These are phyloP conservation scores for Quercus tomentella DNA, from an alignment of 331 rosid species.

Conservation along the genomic window DNA sequence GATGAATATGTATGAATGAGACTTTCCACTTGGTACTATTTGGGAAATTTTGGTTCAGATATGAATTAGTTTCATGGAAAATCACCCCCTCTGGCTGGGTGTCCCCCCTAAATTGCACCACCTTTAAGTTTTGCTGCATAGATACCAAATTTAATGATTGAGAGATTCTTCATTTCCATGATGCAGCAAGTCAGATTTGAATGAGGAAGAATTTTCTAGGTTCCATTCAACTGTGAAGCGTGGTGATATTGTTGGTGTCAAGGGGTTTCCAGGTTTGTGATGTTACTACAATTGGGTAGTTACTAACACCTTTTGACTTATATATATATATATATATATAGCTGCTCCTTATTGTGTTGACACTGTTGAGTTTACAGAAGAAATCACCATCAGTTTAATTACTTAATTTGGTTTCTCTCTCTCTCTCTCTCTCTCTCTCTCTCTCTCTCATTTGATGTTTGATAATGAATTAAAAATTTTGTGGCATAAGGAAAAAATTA, in stretches of 20 bases:
- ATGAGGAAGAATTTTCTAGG: slow-evolving; percentile 63
- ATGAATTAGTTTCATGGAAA: too few relatives aligned
- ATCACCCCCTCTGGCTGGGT: too few relatives aligned
- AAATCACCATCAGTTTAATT: too few relatives aligned
- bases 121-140: neutral
- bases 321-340: too few relatives aligned
- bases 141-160: neutral
- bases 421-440: neutral
- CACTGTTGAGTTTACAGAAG: too few relatives aligned
- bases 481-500: neutral
- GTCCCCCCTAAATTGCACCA: too few relatives aligned
- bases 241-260: slow-evolving; percentile 86
- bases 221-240: slow-evolving; percentile 82
- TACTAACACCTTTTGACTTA: too few relatives aligned
- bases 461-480: neutral
- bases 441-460: neutral
- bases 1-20: neutral
- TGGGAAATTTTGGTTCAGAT: too few relatives aligned
- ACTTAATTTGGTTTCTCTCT: too few relatives aligned
- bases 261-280: slow-evolving; percentile 83
- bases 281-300: neutral
- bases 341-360: too few relatives aligned
- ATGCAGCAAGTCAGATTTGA: slow-evolving; percentile 67
- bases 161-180: slow-evolving; percentile 15
- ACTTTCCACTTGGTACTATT: neutral